Evolutionary conservation across 2,329 filamentous ascomycete genomes (phyloP).

Genomic region (Huntiella savannae): DNA sequence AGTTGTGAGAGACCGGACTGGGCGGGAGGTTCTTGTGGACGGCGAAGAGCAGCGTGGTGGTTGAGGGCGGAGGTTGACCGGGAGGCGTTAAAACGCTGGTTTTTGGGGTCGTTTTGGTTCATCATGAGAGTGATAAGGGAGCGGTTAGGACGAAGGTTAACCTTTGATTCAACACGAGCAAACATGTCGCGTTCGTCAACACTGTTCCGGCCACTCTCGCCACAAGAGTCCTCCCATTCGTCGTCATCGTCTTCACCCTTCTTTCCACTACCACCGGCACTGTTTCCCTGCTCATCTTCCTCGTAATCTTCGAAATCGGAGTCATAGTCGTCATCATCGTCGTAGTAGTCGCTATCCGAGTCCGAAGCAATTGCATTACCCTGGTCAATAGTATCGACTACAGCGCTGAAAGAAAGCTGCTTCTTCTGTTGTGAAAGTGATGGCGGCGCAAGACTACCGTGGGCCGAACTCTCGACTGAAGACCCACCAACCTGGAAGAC

Average conservation of each 20-base stretch:
- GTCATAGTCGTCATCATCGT: conserved; percentile 26
- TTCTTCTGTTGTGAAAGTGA: conserved; percentile 39
- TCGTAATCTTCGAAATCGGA: conserved; percentile 38
- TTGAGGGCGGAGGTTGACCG: conserved; percentile 51
- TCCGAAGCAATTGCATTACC: conserved; percentile 30
- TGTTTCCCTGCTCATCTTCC: conserved; percentile 58
- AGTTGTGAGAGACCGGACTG: conserved; percentile 12
- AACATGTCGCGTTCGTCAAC: conserved; percentile 67
- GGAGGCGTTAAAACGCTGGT: conserved; percentile 47
- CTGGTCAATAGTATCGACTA: conserved; percentile 50
- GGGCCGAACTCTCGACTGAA: conserved; percentile 63
- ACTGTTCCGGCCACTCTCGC: conserved; percentile 68
- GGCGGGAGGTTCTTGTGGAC: conserved; percentile 21
- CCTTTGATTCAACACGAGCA: conserved; percentile 74
- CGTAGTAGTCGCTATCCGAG: conserved; percentile 33
- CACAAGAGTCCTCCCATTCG: conserved; percentile 48
- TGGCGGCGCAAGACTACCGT: conserved; percentile 19
- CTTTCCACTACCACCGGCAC: conserved; percentile 47
- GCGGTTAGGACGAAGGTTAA: conserved; percentile 65
- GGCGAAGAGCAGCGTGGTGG: conserved; percentile 27
- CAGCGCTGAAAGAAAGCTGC: conserved; percentile 63
- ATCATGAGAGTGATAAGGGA: conserved; percentile 84
- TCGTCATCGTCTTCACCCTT: conserved; percentile 35
- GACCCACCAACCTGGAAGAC: conserved; percentile 36
- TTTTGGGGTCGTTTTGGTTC: conserved; percentile 51